phyloP scores from a whole-genome alignment of 352 stramenopile species.

The Albugo candida region DNA sequence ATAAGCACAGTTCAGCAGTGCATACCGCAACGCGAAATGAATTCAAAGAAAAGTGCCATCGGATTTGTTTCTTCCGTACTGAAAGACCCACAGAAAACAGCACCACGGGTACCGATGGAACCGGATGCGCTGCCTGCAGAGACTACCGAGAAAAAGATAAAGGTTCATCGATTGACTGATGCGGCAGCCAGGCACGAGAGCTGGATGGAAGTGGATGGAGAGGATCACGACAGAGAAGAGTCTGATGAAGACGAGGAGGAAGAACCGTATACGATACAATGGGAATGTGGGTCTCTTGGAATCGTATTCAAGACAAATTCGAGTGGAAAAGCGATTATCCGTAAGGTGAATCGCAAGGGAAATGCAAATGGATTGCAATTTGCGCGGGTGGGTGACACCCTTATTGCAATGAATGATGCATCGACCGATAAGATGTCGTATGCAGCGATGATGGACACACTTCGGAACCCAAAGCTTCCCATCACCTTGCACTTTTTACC shows the following conservation, averaged over 20 bases:
- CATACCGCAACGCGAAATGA: too few species aligned
- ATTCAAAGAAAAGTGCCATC: too few species aligned
- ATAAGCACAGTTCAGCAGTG: too few species aligned
- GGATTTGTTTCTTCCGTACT: too few species aligned
- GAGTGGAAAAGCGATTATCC: constrained; percentile 33
- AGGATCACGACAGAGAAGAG: constrained; percentile 10
- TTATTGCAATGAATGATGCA: constrained; percentile 42
- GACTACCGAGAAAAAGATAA: too few species aligned
- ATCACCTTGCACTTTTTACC: constrained; percentile 49
- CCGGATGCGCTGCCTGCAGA: too few species aligned
- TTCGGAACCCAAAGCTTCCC: constrained; percentile 40
- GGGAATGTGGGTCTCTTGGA: constrained; percentile 38
- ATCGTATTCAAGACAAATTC: constrained; percentile 50
- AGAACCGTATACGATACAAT: constrained; percentile 48
- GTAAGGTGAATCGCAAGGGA: constrained; percentile 54
- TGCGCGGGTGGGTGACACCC: constrained; percentile 49
- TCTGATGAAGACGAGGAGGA: constrained; percentile 39
- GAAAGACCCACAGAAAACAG: too few species aligned
- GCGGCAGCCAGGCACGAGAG: too few species aligned
- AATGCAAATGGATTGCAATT: constrained; percentile 32
- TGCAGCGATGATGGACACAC: constrained; percentile 37
- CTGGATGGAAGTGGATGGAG: too few species aligned
- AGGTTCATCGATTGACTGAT: too few species aligned
- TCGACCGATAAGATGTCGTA: constrained; percentile 29
- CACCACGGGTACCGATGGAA: too few species aligned